Evolutionary conservation across 768 basidiomycete genomes (phyloP), one percentile per base, ranked within the genome.

Genomic region (Leccinum disarticulatum): DNA sequence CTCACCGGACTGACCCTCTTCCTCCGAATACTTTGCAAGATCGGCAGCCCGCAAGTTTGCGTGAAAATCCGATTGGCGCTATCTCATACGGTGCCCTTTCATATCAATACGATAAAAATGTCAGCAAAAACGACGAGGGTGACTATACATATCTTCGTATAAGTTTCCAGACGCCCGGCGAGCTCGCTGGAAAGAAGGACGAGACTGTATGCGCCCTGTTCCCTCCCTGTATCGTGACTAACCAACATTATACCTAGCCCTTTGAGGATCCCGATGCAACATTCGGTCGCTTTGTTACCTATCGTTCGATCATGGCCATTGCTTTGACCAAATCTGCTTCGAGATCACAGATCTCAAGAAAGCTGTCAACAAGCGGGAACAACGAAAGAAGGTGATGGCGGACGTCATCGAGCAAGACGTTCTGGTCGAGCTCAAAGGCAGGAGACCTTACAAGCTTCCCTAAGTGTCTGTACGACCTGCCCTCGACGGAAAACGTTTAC

Each of bases 71-170:
- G 79, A 76, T 74, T 99, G 97, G 75, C 98, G 95, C 55, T 93
- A 31, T 61, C 51, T 27, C 55, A 27, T 31, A 28, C 94, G 0
- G 95, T 96, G 0, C n/a, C 95, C 96, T 0, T 96, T 80, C 97
- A 99, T 71, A 95, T 98, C 76, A 96, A 96, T 70, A 94, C 94
- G 1, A 93, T 99, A 64, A 98, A 99, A 98, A 96, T 70, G 91
- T 90, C 31, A 95, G 91, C 79, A 98, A 98, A 78, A 97, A 85
- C 64, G 96, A 99, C 63, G 97, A 98, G 74, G 93, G 91, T 5
- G 93, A 98, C 53, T 91, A 88, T 71, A 95, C 95, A n/a, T n/a
- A n/a, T n/a, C n/a, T n/a, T n/a, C n/a, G n/a, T n/a, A n/a, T n/a
- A n/a, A n/a, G n/a, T n/a, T 98, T 98, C 78, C 95, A 98, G 73